A percentile compares a stretch with the other conserved stretches of the same genome.
Evolutionary conservation across 768 basidiomycete species (phyloP).

Genomic region (Leccinum disarticulatum): DNA sequence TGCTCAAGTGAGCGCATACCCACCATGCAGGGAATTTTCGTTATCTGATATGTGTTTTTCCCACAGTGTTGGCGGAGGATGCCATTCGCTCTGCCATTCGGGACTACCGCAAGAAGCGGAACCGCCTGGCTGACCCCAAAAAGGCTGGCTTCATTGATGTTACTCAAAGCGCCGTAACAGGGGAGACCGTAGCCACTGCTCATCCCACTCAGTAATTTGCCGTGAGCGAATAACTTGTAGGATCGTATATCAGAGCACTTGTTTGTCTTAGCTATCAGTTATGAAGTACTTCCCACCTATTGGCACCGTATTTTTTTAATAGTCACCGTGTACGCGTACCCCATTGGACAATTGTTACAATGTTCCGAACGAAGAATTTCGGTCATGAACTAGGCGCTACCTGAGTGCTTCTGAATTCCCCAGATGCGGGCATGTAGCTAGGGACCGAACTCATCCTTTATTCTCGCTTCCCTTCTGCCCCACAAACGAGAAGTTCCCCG

Average conservation of each 20-base stretch:
- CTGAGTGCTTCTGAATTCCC: background rate
- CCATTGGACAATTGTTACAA: conserved; percentile 5
- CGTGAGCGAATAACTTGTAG: conserved; percentile 5
- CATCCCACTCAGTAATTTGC: conserved; percentile 39
- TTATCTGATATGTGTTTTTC: conserved; percentile 26
- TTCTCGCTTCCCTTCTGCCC: conserved; percentile 50
- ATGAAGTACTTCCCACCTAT: conserved; percentile 1
- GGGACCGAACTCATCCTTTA: conserved; percentile 19
- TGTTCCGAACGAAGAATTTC: conserved; percentile 4
- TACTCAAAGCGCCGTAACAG: conserved; percentile 53
- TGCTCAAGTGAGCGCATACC: conserved; percentile 74
- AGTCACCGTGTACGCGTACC: conserved; percentile 17
- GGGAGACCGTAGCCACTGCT: conserved; percentile 53
- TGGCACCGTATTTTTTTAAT: conserved; percentile 20
- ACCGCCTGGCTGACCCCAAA: conserved; percentile 47
- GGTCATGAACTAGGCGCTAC: background rate
- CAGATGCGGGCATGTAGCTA: background rate
- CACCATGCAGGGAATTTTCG: conserved; percentile 5
- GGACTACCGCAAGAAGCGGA: conserved; percentile 88
- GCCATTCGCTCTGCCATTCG: conserved; percentile 98
- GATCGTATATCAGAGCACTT: background rate
- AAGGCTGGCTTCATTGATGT: conserved; percentile 71
- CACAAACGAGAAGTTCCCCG: conserved; percentile 78
- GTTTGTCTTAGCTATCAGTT: background rate
- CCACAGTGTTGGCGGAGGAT: conserved; percentile 91